These are phyloP conservation scores for Paraphysoderma sedebokerense DNA, from an alignment of 371 early-diverging fungal species.

Conservation along the genomic window DNA sequence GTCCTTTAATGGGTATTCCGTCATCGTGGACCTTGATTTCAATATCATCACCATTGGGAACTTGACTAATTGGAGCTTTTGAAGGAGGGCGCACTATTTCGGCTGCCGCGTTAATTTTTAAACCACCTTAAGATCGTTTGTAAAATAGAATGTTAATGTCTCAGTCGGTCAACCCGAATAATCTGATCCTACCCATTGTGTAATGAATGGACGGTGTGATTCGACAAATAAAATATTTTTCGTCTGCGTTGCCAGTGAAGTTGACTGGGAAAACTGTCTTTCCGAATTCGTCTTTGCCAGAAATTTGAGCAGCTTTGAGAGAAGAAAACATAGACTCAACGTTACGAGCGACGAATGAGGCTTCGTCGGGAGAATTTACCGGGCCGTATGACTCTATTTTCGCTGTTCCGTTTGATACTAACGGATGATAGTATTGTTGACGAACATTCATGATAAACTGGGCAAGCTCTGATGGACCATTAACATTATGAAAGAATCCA, in stretches of 20 bases:
- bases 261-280: conserved; percentile 77
- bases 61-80: not conserved
- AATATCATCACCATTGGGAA: not conserved
- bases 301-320: conserved; percentile 54
- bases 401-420: conserved; percentile 21
- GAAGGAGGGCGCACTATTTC: not conserved
- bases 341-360: no score
- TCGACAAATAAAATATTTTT: conserved; percentile 61
- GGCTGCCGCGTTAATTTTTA: conserved; percentile 21
- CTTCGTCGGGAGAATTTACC: no score
- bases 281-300: conserved; percentile 65
- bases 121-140: conserved; percentile 41
- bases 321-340: no score
- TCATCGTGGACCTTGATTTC: not conserved
- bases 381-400: conserved; percentile 68
- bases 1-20: conserved; percentile 45
- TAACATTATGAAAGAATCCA: conserved; percentile 66
- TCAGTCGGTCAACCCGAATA: not conserved
- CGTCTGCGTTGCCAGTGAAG: conserved; percentile 49
- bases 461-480: conserved; percentile 53
- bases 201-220: conserved; percentile 90
- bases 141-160: no score
- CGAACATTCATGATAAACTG: no score
- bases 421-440: no score
- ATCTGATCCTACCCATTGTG: conserved; percentile 43